Conservation (phyloP, 768 basidiomycete species). For the Kwoniella newhampshirensis region DNA sequence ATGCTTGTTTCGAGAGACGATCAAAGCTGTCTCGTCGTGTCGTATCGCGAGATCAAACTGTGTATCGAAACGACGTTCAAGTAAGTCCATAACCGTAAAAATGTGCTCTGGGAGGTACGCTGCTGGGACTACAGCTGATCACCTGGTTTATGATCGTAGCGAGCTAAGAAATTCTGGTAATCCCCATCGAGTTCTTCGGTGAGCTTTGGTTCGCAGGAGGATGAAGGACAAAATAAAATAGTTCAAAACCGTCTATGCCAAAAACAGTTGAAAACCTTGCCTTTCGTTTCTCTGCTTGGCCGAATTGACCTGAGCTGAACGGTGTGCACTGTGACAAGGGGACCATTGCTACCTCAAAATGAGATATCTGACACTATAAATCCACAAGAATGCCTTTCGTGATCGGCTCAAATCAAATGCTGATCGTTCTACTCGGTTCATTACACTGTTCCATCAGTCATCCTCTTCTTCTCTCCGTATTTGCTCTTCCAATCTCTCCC, state of each 20-base stretch:
- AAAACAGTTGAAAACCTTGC: slow-evolving; percentile 25
- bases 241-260: slow-evolving; percentile 10
- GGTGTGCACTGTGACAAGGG: too few species aligned
- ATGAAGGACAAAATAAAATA: slow-evolving; percentile 1
- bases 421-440: too few species aligned
- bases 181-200: slow-evolving; percentile 14
- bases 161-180: slow-evolving; percentile 22
- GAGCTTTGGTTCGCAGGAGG: neutral
- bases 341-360: too few species aligned
- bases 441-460: slow-evolving; percentile 1
- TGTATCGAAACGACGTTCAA: slow-evolving; percentile 80
- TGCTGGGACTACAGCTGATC: neutral
- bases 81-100: too few species aligned
- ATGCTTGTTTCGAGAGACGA: slow-evolving; percentile 95
- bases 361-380: too few species aligned
- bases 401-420: too few species aligned
- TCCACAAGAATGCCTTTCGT: too few species aligned
- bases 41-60: slow-evolving; percentile 83
- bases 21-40: slow-evolving; percentile 90
- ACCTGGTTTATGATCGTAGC: too few species aligned
- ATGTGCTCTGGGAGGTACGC: neutral
- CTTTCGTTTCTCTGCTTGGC: too few species aligned
- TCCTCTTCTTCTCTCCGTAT: slow-evolving; percentile 44
- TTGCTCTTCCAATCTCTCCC: slow-evolving; percentile 45
- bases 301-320: too few species aligned